phyloP scores from a whole-genome alignment of 2,329 filamentous ascomycete genomes.

The Byssothecium circinans region DNA sequence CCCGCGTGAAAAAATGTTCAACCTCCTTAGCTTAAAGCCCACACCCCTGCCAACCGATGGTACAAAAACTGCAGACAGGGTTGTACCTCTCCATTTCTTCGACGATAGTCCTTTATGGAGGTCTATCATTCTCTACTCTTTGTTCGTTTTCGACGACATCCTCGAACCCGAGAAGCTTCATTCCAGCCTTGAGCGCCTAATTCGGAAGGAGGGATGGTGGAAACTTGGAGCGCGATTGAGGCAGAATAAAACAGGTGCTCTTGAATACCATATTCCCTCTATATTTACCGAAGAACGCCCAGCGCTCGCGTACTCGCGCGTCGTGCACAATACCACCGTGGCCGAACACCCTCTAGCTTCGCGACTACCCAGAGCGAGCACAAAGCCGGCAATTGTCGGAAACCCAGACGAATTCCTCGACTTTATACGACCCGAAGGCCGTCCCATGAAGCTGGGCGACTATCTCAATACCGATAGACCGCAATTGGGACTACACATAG shows the following conservation, averaged over 20 bases:
- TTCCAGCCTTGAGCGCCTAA: slow-evolving; percentile 3
- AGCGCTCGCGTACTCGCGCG: slow-evolving; percentile 4
- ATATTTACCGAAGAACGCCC: neutral
- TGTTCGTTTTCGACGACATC: slow-evolving; percentile 6
- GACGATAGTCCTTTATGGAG: slow-evolving; percentile 2
- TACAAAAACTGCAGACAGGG: too few relatives aligned
- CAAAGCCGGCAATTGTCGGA: neutral
- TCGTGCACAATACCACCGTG: neutral
- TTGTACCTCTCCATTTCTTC: slow-evolving; percentile 8
- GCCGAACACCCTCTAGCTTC: slow-evolving; percentile 3
- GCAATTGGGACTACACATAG: slow-evolving; percentile 20
- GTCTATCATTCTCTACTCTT: slow-evolving; percentile 1
- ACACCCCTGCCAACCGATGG: too few relatives aligned
- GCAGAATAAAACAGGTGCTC: slow-evolving; percentile 1
- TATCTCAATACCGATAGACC: slow-evolving; percentile 18
- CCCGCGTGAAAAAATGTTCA: too few relatives aligned
- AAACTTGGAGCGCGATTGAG: slow-evolving; percentile 5
- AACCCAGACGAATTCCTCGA: slow-evolving; percentile 2
- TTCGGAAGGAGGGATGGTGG: slow-evolving; percentile 3
- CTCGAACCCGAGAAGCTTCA: slow-evolving; percentile 5
- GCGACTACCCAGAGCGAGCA: neutral
- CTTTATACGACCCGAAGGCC: neutral
- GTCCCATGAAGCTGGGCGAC: slow-evolving; percentile 3
- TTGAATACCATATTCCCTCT: slow-evolving; percentile 3
- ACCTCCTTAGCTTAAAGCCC: too few relatives aligned